Evolutionary conservation across 805 yeast species (phyloP).

Genomic region (Candida ovalis): DNA sequence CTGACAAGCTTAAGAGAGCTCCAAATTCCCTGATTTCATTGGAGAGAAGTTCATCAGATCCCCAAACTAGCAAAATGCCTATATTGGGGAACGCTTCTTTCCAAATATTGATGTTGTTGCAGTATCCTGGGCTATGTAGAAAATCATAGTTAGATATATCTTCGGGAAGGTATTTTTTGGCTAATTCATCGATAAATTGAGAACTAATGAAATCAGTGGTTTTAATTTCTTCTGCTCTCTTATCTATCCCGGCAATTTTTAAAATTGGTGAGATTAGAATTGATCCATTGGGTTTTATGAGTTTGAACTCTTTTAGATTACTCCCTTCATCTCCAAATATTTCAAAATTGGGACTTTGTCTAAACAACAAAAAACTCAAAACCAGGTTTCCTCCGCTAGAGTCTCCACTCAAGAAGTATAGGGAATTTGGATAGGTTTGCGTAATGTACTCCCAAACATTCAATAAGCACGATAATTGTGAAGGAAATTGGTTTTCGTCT

Average conservation of each 20-base stretch:
- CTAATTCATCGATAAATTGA: constrained; percentile 13
- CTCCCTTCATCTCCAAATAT: constrained; percentile 10
- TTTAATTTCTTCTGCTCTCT: constrained; percentile 8
- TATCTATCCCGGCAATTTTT: constrained; percentile 13
- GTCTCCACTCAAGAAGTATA: constrained; percentile 39
- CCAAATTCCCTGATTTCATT: constrained; percentile 35
- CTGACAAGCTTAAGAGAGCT: constrained; percentile 21
- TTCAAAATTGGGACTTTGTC: constrained; percentile 29
- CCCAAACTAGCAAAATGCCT: constrained; percentile 42
- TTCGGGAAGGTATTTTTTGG: constrained; percentile 13
- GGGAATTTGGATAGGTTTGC: constrained; percentile 23
- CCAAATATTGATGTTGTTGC: constrained; percentile 36
- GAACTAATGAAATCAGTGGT: constrained; percentile 19
- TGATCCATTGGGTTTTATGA: constrained; percentile 21
- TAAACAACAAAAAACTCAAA: constrained; percentile 35
- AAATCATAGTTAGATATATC: constrained; percentile 15
- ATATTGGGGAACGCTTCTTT: constrained; percentile 35
- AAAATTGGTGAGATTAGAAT: constrained; percentile 28
- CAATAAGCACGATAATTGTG: constrained; percentile 26
- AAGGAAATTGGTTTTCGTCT: constrained; percentile 17
- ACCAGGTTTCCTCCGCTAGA: constrained; percentile 46
- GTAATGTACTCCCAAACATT: constrained; percentile 32
- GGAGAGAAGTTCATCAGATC: constrained; percentile 39
- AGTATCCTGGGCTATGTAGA: constrained; percentile 32
- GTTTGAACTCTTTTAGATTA: constrained; percentile 3